These are phyloP conservation scores for Halophytophthora polymorphica DNA, from an alignment of 352 stramenopile species.

Conservation along the genomic window DNA sequence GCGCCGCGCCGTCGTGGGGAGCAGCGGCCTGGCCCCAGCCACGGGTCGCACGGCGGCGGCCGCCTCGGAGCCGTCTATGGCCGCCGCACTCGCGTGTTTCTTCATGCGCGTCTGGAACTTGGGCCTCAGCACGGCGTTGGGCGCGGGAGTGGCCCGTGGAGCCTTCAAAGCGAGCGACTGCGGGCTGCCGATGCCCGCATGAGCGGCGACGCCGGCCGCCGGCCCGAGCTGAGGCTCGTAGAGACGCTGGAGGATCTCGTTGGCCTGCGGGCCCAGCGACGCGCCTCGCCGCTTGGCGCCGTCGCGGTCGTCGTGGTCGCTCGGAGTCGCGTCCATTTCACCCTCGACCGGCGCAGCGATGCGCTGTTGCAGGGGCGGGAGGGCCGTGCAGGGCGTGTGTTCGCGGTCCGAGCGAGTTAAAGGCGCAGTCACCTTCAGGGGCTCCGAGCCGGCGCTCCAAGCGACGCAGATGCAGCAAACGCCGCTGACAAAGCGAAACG, in stretches of 20 bases:
- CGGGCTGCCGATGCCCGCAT: not conserved
- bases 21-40: not conserved
- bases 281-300: constrained; percentile 50
- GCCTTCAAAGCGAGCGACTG: constrained; percentile 1
- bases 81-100: constrained; percentile 42
- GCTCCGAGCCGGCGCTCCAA: no score
- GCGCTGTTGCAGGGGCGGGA: no score
- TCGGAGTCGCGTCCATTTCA: not conserved
- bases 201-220: constrained; percentile 1
- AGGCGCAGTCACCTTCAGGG: no score
- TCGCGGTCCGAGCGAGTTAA: no score
- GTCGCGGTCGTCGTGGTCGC: constrained; percentile 25
- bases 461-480: no score
- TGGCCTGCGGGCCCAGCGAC: constrained; percentile 50
- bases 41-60: not conserved
- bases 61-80: constrained; percentile 15
- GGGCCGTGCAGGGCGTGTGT: no score
- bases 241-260: constrained; percentile 59
- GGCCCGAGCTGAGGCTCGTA: constrained; percentile 63
- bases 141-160: constrained; percentile 1
- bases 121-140: constrained; percentile 34
- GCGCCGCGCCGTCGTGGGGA: not conserved
- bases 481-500: no score
- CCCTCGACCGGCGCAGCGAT: no score
- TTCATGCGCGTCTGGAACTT: constrained; percentile 41